Base-by-base conservation (phyloP, 345 rosid genomes). In the Salix purpurea region DNA sequence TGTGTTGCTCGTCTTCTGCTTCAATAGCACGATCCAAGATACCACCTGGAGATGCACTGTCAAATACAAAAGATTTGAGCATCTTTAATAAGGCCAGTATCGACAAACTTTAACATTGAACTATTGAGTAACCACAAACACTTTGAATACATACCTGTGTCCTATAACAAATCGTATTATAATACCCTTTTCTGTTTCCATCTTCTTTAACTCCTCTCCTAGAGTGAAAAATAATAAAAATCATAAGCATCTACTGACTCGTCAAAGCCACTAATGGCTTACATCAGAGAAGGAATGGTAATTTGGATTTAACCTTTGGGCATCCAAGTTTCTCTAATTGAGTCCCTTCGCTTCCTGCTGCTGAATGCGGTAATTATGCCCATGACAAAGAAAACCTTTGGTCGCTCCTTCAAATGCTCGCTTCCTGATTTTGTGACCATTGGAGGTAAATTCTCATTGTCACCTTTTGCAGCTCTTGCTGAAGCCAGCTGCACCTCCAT, bases 301-400 rank as follows among this genome's bases (percentile, higher is more conserved):
- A 46, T 39, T 12, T 24, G 64, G 5, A 78, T 48, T 56, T 75
- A 71, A 89, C 97, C 97, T 88, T 86, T 88, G 23, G 87, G 97
- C 91, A 91, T 79, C 96, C 92, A 91, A 65, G 91, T 87, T 72
- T 88, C 86, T 79, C 96, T 87, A 70, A 91, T 89, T n/a, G 96
- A 91, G 72, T 91, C 91, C 74, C 96, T 80, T 73, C 94, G 83
- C 71, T 89, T 91, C 85, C 96, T 87, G 81, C 94, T 91, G 84
- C 96, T 89, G 85, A 91, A 91, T 66, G 92, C 92, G 40, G 96
- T 91, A 10, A 89, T 88, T 80, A 91, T 87, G 76, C 96, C 96
- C 96, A 90, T 90, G 36, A 90, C 92, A 86, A 87, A 89, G 86
- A 91, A 90, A 73, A 89, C 86, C 83, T 89, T 89, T 74, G 74